A percentile compares a stretch with the other conserved stretches of the same genome.
phyloP scores from a whole-genome alignment of 805 yeast species.

The Yarrowia alimentaria region DNA sequence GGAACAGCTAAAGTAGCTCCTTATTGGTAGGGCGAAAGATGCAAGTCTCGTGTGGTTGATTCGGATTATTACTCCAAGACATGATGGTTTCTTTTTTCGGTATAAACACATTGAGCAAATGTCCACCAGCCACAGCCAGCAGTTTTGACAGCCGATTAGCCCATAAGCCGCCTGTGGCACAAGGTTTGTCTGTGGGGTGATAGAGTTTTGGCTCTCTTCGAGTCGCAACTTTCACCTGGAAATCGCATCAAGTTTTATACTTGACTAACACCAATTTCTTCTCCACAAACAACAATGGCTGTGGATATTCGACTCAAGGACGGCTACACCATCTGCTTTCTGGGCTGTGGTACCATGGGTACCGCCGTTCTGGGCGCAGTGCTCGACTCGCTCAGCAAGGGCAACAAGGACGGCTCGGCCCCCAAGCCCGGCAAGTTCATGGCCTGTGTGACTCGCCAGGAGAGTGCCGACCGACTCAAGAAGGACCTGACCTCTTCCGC shows the following conservation, averaged over 20 bases:
- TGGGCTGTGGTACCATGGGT: conserved; percentile 97
- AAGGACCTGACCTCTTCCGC: conserved; percentile 35
- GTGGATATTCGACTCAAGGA: conserved; percentile 26
- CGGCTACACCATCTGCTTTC: conserved; percentile 61
- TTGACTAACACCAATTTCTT: conserved; percentile 1
- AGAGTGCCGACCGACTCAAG: conserved; percentile 50
- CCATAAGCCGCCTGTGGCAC: too few species aligned
- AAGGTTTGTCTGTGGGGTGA: conserved; percentile 27
- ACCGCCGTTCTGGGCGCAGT: conserved; percentile 86
- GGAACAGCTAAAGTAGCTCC: too few species aligned
- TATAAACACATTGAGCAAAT: too few species aligned
- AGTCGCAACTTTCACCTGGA: too few species aligned
- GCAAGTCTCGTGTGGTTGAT: too few species aligned
- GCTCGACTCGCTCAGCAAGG: conserved; percentile 46
- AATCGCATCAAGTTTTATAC: too few species aligned
- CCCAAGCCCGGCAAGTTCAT: conserved; percentile 65
- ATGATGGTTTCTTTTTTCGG: too few species aligned
- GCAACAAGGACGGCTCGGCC: conserved; percentile 37
- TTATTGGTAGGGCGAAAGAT: too few species aligned
- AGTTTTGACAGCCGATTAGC: too few species aligned
- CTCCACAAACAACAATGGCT: conserved; percentile 10
- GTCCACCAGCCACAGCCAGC: too few species aligned
- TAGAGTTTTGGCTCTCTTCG: too few species aligned
- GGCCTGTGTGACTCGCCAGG: conserved; percentile 67
- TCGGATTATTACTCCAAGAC: too few species aligned